Evolutionary conservation across 495 filamentous ascomycete species (phyloP), one percentile per base, ranked within the genome.

Genomic region (Endocarpon pusillum): DNA sequence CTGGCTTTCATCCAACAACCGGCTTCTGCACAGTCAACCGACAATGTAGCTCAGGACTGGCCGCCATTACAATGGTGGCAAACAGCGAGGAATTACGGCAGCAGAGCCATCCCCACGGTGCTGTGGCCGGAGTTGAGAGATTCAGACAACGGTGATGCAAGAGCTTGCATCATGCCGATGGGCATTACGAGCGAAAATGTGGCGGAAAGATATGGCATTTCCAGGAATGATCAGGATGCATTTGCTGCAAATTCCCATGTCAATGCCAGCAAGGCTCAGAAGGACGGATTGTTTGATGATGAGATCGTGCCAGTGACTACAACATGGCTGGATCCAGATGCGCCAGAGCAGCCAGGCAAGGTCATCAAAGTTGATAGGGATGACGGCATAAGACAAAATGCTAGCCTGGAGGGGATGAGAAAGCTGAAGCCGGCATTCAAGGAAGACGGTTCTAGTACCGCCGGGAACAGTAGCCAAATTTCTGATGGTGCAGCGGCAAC

Each of bases 151-250:
- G 62, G 78, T 51, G 78, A 89, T 36, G 77, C 81, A 5, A 50
- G 65, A 24, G 85, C 92, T 48, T 92, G 85, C 45, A 74, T 93
- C 46, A 89, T 91, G 85, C 71, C 73, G 36, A 94, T 94, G 86
- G 85, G 86, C 1, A 47, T 87, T 27, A 94, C 86, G n/a, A 71
- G 71, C 17, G 86, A 94, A 64, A 93, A 93, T 44, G 84, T 94
- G 7, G 81, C 85, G 0, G 54, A 58, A 40, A 60, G 85, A 32
- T 86, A 92, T 42, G 70, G 70, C 3, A 65, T 94, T n/a, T 59
- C 52, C 7, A 54, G 86, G 14, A 61, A 53, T 3, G 83, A 86
- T 39, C 84, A 92, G 59, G 86, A 94, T 50, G 73, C 59, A 3
- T 85, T 93, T 37, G 82, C 84, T 0, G 78, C 73, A 15, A 60